Evolutionary conservation across 306 rosid species (phyloP), one percentile per base, ranked within the genome.

Genomic region (Gastrolobium villosum): DNA sequence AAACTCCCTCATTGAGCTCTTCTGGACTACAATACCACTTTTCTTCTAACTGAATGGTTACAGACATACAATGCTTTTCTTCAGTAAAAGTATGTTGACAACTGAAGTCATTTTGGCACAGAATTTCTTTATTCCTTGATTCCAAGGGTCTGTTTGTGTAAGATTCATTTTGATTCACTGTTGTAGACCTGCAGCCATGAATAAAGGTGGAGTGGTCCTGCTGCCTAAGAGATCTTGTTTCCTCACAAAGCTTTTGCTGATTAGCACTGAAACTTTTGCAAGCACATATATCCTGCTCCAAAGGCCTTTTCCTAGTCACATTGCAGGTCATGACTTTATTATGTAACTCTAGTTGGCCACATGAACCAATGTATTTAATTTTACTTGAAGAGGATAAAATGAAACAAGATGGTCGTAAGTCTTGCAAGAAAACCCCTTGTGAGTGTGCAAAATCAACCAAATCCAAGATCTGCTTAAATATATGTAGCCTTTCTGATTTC

Each of bases 1-100:
- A 89, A 63, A 54, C 43, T 77, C 82, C 82, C 30, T 56, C 82
- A 36, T 75, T 57, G 70, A 86, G 75, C 79, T 72, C 76, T 81
- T 86, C 97, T 34, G 92, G 91, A 85, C 94, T 75, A 36, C 80
- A 72, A 87, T 89, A 92, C 94, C 92, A 92, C 70, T 71, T 84
- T 83, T 86, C 82, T 73, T 92, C 93, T 74, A 88, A 73, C 72
- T 83, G 87, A 41, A 9, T 10, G 57, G 39, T 65, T 57, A 10
- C 45, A 64, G 86, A 10, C 68, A 57, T 45, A 61, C 74, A 65
- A 76, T 84, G 79, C 26, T 74, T 78, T 40, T 53, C 78, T 79
- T 72, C 82, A 30, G 64, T 7, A 37, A 36, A 50, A 11, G 44
- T 5, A 32, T 46, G 78, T 41, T 52, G 86, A 81, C 56, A 50